Evolutionary conservation across 2,329 filamentous ascomycete species (phyloP), one percentile per base, ranked within the genome.

Genomic region (Ophiostoma perfectum): DNA sequence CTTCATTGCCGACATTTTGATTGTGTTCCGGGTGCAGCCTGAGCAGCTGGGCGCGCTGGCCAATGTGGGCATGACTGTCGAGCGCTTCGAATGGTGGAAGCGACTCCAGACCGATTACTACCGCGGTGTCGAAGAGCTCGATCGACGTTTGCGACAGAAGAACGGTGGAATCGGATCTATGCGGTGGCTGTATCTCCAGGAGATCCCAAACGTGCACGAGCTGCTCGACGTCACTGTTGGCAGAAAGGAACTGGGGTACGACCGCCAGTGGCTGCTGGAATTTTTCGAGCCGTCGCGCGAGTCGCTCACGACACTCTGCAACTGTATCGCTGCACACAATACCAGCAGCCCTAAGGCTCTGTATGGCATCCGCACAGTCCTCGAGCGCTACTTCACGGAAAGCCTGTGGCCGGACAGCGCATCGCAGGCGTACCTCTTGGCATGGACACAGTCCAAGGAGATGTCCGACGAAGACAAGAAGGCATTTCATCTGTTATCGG

Each of bases 1-100:
- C 1, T 74, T 72, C 64, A 58, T 71, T n/a, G 66, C 64, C 4
- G 71, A 74, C 62, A 45, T 74, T 11, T 45, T 58, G 5, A n/a
- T 66, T 3, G 65, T 73, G 12, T 70, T 74, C 41, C 49, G 55
- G 0, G 49, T 45, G 7, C 65, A 49, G 9, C 60, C 49, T 2
- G 68, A 52, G 36, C 66, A 52, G 27, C n/a, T 41, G 18, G 18
- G 38, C 4, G 66, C 63, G 2, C 45, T 70, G 5, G 18, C 69
- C 7, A 67, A 67, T 12, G 42, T 73, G 9, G 70, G 71, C 12
- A 64, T 74, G 47, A 70, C 69, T 1, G 16, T 39, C 4, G 47
- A 64, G 11, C 66, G 70, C 14, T 68, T 55, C 12, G 14, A 5
- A 3, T 72, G 69, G 69, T 70, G 69, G 68, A 14, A 60, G 9